Evolutionary conservation across 176 grass and related monocot species (phyloP).

Genomic region (Thalia dealbata): DNA sequence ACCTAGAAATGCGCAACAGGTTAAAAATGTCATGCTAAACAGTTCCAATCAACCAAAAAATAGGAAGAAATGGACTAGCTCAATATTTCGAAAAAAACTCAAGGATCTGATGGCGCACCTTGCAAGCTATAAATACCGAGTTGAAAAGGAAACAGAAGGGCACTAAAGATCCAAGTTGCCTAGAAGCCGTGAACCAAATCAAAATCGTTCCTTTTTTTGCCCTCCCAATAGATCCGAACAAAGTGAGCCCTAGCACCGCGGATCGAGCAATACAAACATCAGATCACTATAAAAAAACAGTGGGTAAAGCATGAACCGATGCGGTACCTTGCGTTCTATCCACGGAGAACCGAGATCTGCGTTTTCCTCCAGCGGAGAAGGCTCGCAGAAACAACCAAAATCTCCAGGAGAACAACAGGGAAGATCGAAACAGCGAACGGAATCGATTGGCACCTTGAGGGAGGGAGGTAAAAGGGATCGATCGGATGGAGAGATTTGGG

Average conservation of each 20-base stretch:
- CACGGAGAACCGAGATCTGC: background rate
- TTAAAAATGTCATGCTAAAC: background rate
- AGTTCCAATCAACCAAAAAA: background rate
- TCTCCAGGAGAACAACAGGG: background rate
- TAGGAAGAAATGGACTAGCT: background rate
- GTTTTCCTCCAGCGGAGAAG: background rate
- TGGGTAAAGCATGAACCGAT: background rate
- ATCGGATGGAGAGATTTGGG: background rate
- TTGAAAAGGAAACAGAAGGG: background rate
- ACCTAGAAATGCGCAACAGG: slow-evolving; percentile 10
- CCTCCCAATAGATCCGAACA: background rate
- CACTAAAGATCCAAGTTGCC: background rate
- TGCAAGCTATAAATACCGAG: background rate
- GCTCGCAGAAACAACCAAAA: background rate
- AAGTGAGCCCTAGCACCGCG: background rate
- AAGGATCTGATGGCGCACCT: background rate
- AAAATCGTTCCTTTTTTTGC: background rate
- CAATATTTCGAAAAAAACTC: background rate
- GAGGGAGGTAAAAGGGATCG: background rate
- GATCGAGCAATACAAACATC: slow-evolving; percentile 13
- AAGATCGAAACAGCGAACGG: background rate
- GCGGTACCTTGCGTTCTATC: background rate
- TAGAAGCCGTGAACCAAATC: background rate
- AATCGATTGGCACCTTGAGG: background rate
- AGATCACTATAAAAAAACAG: background rate